Evolutionary conservation across 192 early-diverging fungal genomes (phyloP).

Genomic region (Dissophora ornata): DNA sequence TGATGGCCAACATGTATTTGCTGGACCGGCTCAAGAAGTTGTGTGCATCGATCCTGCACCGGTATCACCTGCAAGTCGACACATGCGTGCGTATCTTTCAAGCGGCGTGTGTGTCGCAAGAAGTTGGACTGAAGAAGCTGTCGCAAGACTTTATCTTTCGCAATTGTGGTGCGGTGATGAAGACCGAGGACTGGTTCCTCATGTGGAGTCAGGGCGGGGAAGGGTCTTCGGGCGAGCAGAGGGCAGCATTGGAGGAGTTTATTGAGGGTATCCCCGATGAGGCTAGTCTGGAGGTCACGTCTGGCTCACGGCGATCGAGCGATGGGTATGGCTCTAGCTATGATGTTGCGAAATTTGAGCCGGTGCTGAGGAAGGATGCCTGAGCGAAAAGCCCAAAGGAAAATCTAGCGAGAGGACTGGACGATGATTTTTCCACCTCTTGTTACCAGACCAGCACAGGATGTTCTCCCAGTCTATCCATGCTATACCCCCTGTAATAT

Average conservation of each 20-base stretch:
- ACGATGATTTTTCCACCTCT: too few relatives aligned
- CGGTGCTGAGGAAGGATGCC: slow-evolving; percentile 28
- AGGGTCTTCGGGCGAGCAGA: slow-evolving; percentile 40
- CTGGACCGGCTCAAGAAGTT: slow-evolving; percentile 66
- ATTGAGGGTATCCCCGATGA: slow-evolving; percentile 63
- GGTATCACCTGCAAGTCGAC: slow-evolving; percentile 59
- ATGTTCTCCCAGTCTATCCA: too few relatives aligned
- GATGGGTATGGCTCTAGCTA: slow-evolving; percentile 24
- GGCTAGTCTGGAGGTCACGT: slow-evolving; percentile 55
- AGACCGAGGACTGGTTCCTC: slow-evolving; percentile 59
- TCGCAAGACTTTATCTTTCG: slow-evolving; percentile 63
- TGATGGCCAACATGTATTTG: slow-evolving; percentile 69
- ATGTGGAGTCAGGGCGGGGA: slow-evolving; percentile 49
- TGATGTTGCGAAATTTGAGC: slow-evolving; percentile 28
- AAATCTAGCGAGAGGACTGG: too few relatives aligned
- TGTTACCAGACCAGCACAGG: too few relatives aligned
- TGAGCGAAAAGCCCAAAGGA: too few relatives aligned
- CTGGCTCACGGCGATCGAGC: slow-evolving; percentile 9
- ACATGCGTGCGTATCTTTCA: slow-evolving; percentile 65
- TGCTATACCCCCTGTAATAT: too few relatives aligned
- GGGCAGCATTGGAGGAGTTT: slow-evolving; percentile 53
- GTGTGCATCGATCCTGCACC: slow-evolving; percentile 62
- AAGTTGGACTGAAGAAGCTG: slow-evolving; percentile 63
- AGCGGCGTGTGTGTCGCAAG: slow-evolving; percentile 62
- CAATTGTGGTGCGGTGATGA: slow-evolving; percentile 64